Evolutionary conservation across 164 flowering plant genomes (phyloP).

Genomic region (Chloranthus sessilifolius): DNA sequence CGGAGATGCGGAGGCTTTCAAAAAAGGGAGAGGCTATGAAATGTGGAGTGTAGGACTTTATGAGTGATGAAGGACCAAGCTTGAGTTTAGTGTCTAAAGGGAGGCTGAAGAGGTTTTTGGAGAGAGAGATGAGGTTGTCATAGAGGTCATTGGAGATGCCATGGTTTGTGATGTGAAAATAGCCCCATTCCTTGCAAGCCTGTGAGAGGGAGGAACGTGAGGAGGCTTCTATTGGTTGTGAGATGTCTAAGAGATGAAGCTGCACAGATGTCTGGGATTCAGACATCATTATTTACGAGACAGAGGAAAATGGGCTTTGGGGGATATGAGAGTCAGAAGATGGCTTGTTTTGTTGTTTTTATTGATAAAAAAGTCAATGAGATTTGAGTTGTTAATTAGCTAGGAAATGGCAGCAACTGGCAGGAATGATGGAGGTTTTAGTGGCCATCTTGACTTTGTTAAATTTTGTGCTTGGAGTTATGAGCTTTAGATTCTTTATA

Average conservation of each 20-base stretch:
- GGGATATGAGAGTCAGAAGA: no score
- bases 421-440: slow-evolving; percentile 22
- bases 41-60: slow-evolving; percentile 75
- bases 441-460: slow-evolving; percentile 8
- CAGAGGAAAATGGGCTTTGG: slow-evolving; percentile 9
- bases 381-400: slow-evolving; percentile 1
- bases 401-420: slow-evolving; percentile 15
- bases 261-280: slow-evolving; percentile 31
- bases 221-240: slow-evolving; percentile 45
- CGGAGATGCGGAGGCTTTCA: slow-evolving; percentile 73
- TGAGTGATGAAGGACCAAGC: slow-evolving; percentile 60
- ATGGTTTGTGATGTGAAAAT: slow-evolving; percentile 76
- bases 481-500: slow-evolving; percentile 23
- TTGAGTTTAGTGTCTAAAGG: slow-evolving; percentile 56
- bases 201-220: slow-evolving; percentile 44
- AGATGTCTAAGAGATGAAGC: slow-evolving; percentile 68
- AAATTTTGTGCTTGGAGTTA: slow-evolving; percentile 15
- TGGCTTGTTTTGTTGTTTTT: slow-evolving; percentile 22
- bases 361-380: slow-evolving; percentile 18
- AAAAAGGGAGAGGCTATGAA: slow-evolving; percentile 91
- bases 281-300: slow-evolving; percentile 32
- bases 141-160: slow-evolving; percentile 56
- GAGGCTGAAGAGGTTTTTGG: slow-evolving; percentile 48
- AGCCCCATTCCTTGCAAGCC: slow-evolving; percentile 83
- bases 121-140: slow-evolving; percentile 29